phyloP scores from a whole-genome alignment of 2,329 filamentous ascomycete species.

The Magnaporthiopsis incrustans region DNA sequence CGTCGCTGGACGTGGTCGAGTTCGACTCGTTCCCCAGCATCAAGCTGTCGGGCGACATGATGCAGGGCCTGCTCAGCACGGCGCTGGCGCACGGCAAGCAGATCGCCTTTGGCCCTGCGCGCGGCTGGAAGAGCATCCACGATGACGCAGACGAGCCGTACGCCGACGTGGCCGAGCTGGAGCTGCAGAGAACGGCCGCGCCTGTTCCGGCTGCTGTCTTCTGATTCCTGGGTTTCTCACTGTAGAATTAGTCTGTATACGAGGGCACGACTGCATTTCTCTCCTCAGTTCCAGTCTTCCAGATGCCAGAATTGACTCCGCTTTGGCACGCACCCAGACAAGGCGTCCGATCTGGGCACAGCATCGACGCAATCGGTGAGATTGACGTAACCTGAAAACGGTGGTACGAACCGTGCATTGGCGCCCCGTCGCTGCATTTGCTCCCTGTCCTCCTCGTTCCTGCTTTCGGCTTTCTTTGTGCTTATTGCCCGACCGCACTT shows the following conservation, averaged over 20 bases:
- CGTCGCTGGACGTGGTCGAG: conserved; percentile 49
- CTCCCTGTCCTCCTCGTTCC: too few relatives aligned
- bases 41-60: conserved; percentile 55
- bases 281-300: too few relatives aligned
- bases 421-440: too few relatives aligned
- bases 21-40: conserved; percentile 65
- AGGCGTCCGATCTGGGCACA: too few relatives aligned
- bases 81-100: conserved; percentile 38
- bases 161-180: not conserved
- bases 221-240: not conserved
- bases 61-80: conserved; percentile 50
- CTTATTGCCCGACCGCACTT: not conserved
- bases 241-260: not conserved
- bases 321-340: too few relatives aligned
- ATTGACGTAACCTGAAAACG: not conserved
- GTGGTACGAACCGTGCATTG: not conserved
- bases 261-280: not conserved
- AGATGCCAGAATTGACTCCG: too few relatives aligned
- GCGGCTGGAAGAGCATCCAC: conserved; percentile 54
- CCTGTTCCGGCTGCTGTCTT: not conserved
- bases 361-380: not conserved
- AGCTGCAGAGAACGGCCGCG: not conserved
- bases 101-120: conserved; percentile 60
- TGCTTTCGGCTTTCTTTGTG: not conserved
- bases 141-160: conserved; percentile 26